A percentile compares a stretch with the other conserved stretches of the same genome.
Conservation (phyloP, 169 alveolate genomes). For the Besnoitia besnoiti region DNA sequence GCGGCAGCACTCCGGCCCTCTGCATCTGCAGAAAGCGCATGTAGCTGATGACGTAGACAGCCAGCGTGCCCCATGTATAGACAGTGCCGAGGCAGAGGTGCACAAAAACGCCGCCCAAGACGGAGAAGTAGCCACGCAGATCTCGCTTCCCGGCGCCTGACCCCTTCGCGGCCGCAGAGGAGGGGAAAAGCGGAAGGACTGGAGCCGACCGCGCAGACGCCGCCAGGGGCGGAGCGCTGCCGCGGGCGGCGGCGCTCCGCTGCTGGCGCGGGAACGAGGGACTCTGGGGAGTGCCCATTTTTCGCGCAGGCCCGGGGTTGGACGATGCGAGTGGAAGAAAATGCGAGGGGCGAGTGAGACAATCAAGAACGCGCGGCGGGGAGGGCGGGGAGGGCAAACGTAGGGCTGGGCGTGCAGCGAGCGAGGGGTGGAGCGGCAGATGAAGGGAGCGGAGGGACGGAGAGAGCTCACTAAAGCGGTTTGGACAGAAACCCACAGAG, state of each 20-base stretch:
- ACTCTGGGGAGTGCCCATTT: too few species aligned
- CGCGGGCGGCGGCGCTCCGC: too few species aligned
- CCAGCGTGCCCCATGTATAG: conserved; percentile 46
- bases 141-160: background rate
- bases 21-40: conserved; percentile 2
- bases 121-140: background rate
- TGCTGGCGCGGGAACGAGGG: too few species aligned
- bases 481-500: too few species aligned
- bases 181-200: background rate
- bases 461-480: background rate
- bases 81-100: conserved; percentile 55
- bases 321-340: too few species aligned
- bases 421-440: too few species aligned
- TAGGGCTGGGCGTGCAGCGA: too few species aligned
- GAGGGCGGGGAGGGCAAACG: too few species aligned
- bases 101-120: conserved; percentile 50
- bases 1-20: background rate
- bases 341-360: too few species aligned
- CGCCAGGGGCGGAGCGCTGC: too few species aligned
- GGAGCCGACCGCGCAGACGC: background rate
- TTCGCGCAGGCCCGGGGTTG: too few species aligned
- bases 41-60: conserved; percentile 44
- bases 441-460: background rate
- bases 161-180: background rate
- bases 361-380: too few species aligned